phyloP scores from a whole-genome alignment of 306 rosid species.

The Luffa acutangula region DNA sequence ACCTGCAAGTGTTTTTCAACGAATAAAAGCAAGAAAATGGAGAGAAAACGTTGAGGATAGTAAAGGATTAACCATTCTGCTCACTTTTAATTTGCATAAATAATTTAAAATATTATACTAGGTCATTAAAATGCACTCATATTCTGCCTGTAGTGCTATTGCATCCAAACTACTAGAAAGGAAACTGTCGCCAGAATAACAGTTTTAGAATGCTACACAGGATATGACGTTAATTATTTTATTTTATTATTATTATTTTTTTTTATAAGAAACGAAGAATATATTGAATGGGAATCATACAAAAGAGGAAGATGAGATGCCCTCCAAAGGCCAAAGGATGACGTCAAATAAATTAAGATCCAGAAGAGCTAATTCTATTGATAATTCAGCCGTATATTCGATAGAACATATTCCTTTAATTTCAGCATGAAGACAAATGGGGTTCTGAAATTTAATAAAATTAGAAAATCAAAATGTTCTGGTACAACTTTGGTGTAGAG shows the following conservation, averaged over 20 bases:
- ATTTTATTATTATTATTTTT: no score
- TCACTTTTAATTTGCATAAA: not conserved
- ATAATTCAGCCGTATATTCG: not conserved
- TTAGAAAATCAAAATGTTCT: no score
- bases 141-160: not conserved
- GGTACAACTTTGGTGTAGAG: not conserved
- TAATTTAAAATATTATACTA: not conserved
- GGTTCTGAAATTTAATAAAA: no score
- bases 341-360: not conserved
- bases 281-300: no score
- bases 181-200: not conserved
- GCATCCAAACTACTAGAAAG: not conserved
- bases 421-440: not conserved
- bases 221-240: no score
- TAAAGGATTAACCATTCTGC: not conserved
- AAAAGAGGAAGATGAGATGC: no score
- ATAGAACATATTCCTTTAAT: not conserved
- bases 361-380: not conserved
- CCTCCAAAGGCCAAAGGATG: no score
- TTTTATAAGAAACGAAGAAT: no score
- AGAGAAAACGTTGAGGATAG: not conserved
- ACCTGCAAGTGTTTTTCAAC: conserved; percentile 34
- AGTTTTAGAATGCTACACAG: not conserved
- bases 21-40: not conserved
- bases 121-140: not conserved